These are phyloP conservation scores for Leptomonas seymouri DNA, from an alignment of 208 protist genomes.

Conservation along the genomic window DNA sequence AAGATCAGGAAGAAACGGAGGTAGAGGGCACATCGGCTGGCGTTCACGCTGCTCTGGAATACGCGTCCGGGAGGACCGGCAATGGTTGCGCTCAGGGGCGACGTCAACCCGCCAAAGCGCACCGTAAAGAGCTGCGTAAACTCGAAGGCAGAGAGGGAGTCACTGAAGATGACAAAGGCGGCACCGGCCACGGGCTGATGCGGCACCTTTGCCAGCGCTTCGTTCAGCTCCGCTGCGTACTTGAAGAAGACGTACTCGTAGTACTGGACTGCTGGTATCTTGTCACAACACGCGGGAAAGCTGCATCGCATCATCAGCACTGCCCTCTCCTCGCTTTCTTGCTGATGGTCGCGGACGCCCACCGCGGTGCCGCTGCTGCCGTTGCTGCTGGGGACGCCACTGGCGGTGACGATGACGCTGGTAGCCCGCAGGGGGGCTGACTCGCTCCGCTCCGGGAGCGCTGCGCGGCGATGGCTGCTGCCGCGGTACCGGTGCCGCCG, in stretches of 20 bases:
- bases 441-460: background rate
- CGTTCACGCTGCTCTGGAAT: conserved; percentile 65
- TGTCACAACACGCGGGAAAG: conserved; percentile 46
- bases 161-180: conserved; percentile 76
- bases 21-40: conserved; percentile 43
- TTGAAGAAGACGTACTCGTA: conserved; percentile 45
- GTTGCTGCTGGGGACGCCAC: background rate
- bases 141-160: conserved; percentile 67
- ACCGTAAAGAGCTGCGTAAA: conserved; percentile 75
- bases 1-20: conserved; percentile 54
- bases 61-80: conserved; percentile 71
- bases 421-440: conserved; percentile 6
- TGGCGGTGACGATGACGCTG: conserved; percentile 9
- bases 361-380: background rate
- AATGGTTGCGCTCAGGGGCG: conserved; percentile 53
- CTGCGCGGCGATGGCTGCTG: background rate
- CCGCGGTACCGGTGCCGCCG: background rate
- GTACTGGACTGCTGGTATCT: conserved; percentile 59
- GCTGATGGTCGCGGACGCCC: background rate
- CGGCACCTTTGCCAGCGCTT: conserved; percentile 44
- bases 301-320: conserved; percentile 34
- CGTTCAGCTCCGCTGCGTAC: conserved; percentile 46
- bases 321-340: no score
- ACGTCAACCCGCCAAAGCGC: conserved; percentile 39
- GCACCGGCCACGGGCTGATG: conserved; percentile 37